phyloP scores from a whole-genome alignment of 2,329 filamentous ascomycete species.

The Talaromyces sp. region DNA sequence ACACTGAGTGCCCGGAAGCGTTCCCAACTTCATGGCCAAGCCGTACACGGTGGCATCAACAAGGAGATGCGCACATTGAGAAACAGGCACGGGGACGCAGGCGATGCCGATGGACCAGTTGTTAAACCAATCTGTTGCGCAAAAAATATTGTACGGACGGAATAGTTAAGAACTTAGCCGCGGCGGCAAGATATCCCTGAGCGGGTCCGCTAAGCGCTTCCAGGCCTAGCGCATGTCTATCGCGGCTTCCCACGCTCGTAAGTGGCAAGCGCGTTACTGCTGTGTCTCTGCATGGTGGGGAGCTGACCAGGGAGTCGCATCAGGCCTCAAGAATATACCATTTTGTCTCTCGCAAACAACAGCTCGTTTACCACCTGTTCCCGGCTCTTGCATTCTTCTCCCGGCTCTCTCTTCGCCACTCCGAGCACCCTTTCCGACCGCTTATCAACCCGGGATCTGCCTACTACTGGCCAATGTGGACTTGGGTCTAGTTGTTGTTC shows the following conservation, averaged over 20 bases:
- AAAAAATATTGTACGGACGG: not conserved
- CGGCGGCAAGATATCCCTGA: conserved; percentile 1
- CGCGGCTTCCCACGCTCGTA: not conserved
- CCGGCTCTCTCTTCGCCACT: not conserved
- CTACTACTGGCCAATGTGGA: conserved; percentile 8
- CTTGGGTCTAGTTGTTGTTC: conserved; percentile 17
- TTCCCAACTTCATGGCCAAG: conserved; percentile 37
- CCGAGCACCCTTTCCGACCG: not conserved
- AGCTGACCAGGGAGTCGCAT: conserved; percentile 10
- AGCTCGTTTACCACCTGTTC: not conserved
- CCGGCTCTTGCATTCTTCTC: not conserved
- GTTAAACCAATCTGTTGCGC: not conserved
- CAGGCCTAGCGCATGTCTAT: conserved; percentile 5
- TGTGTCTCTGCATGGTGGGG: conserved; percentile 21
- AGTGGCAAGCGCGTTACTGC: conserved; percentile 12
- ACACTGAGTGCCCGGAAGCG: conserved; percentile 31
- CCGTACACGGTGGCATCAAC: not conserved
- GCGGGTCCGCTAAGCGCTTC: conserved; percentile 2
- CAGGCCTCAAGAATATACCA: not conserved
- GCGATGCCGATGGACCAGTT: not conserved
- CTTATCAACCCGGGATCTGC: not conserved
- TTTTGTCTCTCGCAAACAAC: not conserved
- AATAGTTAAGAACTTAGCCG: not conserved
- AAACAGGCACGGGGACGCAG: not conserved
- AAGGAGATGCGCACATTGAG: not conserved